Evolutionary conservation across 1,284 basidiomycete genomes (phyloP), one percentile per base, ranked within the genome.

Genomic region (Mrakiaceae sp.): DNA sequence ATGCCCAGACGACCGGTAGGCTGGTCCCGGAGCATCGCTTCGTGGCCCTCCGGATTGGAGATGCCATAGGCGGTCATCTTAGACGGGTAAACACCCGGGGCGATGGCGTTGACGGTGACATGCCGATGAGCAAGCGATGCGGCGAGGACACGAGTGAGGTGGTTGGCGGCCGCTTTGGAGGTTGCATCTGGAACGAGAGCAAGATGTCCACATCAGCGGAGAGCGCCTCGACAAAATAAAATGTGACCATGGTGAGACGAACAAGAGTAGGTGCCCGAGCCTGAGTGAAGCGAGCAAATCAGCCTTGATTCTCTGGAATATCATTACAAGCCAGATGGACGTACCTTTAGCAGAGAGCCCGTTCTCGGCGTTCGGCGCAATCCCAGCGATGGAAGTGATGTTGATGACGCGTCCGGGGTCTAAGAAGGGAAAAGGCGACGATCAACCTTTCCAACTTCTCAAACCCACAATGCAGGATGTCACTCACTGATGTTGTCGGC

Each of bases 51-150:
- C 11, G 76, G 75, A 46, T 77, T 79, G 70, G 84, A 81, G 70
- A 90, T 79, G 4, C 85, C 87, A 63, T 80, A 90, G 0, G 86
- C 82, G 0, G 90, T 93, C 90, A 94, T 93, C 74, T 86, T 88
- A 62, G 86, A 87, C 0, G 87, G 88, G 78, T 90, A 92, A 14
- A 90, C 79, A 8, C 74, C 65, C 0, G 65, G 65, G 1, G 65
- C 65, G 14, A 93, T 90, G 9, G 89, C 87, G 71, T 94, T 94
- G n/a, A 91, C 88, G 56, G 86, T 87, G 73, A 90, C 81, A 68
- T 81, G 80, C 40, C 77, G 76, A 11, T 79, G 78, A 3, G 79
- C 83, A 7, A 93, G 80, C 61, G 87, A 87, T 53, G 83, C 76
- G 2, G 90, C 87, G 43, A 93, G 79, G 61, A 81, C 79, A 43